phyloP scores from a whole-genome alignment of 2,329 filamentous ascomycete genomes.

The Aurifilum marmelostoma region DNA sequence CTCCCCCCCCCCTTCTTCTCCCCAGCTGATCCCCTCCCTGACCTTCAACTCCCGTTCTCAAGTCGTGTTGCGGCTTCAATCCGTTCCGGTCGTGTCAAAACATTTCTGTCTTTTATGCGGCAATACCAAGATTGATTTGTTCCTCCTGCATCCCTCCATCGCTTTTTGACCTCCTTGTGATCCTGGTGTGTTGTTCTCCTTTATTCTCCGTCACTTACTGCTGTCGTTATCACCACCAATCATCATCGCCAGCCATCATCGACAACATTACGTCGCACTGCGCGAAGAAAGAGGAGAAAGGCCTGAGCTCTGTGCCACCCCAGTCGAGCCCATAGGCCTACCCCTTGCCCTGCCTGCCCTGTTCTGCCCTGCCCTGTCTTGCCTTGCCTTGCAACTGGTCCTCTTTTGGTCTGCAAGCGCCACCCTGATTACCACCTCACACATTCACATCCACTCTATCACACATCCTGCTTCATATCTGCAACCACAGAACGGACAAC shows the following conservation, averaged over 20 bases:
- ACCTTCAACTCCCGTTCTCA: constrained; percentile 7
- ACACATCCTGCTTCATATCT: constrained; percentile 17
- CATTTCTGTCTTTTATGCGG: constrained; percentile 46
- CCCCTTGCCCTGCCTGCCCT: constrained; percentile 2
- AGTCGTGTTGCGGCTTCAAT: constrained; percentile 43
- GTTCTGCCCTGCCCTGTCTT: neutral
- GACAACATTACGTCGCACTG: neutral
- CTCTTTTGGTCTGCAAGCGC: constrained; percentile 12
- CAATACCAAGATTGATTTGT: constrained; percentile 31
- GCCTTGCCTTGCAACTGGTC: constrained; percentile 9
- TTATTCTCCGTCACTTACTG: neutral
- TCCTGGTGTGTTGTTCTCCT: too few relatives aligned
- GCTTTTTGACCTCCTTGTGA: neutral
- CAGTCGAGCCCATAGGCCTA: neutral
- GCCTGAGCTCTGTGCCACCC: constrained; percentile 5
- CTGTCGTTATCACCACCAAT: neutral
- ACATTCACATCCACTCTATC: constrained; percentile 15
- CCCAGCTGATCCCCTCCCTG: neutral
- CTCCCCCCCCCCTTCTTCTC: neutral
- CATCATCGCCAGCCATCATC: neutral
- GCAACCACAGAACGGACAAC: constrained; percentile 3
- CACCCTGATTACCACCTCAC: constrained; percentile 16
- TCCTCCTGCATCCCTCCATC: constrained; percentile 2
- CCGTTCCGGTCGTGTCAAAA: constrained; percentile 43
- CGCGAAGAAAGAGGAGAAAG: neutral